Evolutionary conservation across 805 yeast species (phyloP).

Genomic region (Starmerella riodocensis): DNA sequence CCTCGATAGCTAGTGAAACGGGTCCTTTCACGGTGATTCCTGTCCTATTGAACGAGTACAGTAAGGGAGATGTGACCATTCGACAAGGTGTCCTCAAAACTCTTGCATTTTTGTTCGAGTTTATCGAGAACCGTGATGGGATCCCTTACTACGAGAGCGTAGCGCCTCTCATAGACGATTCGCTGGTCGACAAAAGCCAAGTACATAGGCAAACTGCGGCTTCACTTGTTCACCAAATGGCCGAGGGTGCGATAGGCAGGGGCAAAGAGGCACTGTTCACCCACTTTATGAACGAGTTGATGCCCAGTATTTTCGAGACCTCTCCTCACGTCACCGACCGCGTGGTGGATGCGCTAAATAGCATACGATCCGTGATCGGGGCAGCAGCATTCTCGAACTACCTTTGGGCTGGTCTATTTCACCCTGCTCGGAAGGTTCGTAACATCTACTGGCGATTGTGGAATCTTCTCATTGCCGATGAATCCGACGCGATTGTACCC

Average conservation of each 20-base stretch:
- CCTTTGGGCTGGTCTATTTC: slow-evolving; percentile 78
- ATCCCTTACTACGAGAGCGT: slow-evolving; percentile 71
- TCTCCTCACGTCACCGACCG: slow-evolving; percentile 89
- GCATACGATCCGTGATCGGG: slow-evolving; percentile 60
- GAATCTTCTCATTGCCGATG: slow-evolving; percentile 62
- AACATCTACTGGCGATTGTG: slow-evolving; percentile 73
- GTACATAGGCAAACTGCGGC: slow-evolving; percentile 96
- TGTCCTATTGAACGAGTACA: slow-evolving; percentile 87
- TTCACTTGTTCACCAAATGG: slow-evolving; percentile 67
- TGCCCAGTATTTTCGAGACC: slow-evolving; percentile 86
- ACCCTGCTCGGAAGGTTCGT: slow-evolving; percentile 82
- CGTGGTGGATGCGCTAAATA: slow-evolving; percentile 66
- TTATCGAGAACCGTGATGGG: slow-evolving; percentile 50
- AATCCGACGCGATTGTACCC: slow-evolving; percentile 66
- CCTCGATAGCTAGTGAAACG: slow-evolving; percentile 88
- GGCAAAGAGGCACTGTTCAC: slow-evolving; percentile 73
- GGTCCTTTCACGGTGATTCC: slow-evolving; percentile 89
- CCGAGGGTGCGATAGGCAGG: slow-evolving; percentile 60
- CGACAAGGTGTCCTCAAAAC: slow-evolving; percentile 94
- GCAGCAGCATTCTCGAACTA: slow-evolving; percentile 63
- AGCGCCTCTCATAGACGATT: slow-evolving; percentile 72
- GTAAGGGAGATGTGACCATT: slow-evolving; percentile 81
- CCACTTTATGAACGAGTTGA: slow-evolving; percentile 63
- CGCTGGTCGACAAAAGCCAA: slow-evolving; percentile 75
- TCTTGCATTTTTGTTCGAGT: slow-evolving; percentile 80